Base-by-base conservation (phyloP, 768 basidiomycete species). In the Leccinum subtestaceum region DNA sequence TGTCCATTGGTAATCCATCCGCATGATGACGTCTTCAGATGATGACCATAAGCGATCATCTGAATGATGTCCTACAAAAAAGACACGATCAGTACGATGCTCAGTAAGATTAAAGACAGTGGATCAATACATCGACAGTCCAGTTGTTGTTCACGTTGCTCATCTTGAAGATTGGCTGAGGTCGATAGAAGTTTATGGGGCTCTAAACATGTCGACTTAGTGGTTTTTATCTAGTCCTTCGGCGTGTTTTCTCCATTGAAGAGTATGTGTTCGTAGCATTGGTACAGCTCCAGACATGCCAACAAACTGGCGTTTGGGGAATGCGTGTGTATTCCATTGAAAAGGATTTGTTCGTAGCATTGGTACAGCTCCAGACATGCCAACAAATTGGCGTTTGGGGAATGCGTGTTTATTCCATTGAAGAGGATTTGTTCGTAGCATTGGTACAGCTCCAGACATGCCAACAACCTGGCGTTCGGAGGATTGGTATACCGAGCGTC, bases 301-400 rank as follows among this genome's bases (percentile, higher is more conserved):
- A 21, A 21, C 21, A 21, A 21, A 21, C 21, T 21, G 21, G 21
- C 21, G 21, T 21, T 21, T 21, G 21, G 21, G 21, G 21, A 21
- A 21, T 21, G 21, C 21, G 21, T 21, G 21, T 21, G 1, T 21
- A 2, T 21, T 21, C 21, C 21, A 21, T 21, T 21, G 21, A 21
- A 21, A 2, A 21, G 21, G 21, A 21, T n/a, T 56, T 54, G 34
- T 52, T 21, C 34, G 43, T 50, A 52, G 55, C 46, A 54, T 60
- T 65, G 67, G 67, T 40, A 60, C 51, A 48, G 55, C 40, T n/a
- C 43, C 60, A 50, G 56, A 65, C 46, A 56, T 45, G 65, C 66
- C 58, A 68, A 53, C 38, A 3, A 55, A 55, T 46, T 27, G 27
- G 27, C 27, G 27, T 27, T 27, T 27, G 27, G 27, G 27, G 27